Base-by-base conservation (phyloP, 1,139 yeast species). In the Meyerozyma guilliermondii region DNA sequence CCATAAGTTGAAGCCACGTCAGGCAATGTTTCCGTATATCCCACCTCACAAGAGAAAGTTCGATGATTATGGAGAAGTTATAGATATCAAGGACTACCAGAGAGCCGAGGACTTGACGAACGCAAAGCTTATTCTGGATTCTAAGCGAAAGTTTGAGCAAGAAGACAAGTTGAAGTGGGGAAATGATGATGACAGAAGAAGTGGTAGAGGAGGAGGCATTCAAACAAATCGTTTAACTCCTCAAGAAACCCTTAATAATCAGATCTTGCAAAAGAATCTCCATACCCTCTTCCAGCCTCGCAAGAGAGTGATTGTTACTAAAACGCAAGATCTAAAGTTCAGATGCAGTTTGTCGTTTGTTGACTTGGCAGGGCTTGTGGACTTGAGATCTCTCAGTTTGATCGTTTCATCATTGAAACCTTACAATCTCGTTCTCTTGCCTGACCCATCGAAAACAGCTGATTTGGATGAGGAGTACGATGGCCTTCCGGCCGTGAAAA, bases 31-130 rank as follows among this genome's bases (percentile, higher is more conserved):
- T 54, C 98, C 96, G 8, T 68, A 54, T 45, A 74, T 77, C 1
- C 70, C 72, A 23, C 46, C 52, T 13, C 67, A 64, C 43, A 78
- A 80, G 49, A 71, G 75, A 23, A 78, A 83, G 49, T 68, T 74
- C 39, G 98, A 92, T 58, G 98, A 91, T 53, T 92, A 91, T 58
- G 98, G 98, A 22, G 83, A 80, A 46, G 65, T 82, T 1, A 79
- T 87, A 28, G 78, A 81, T 44, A 68, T 69, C 35, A 79, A 81
- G 35, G 87, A 85, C 52, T 87, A 83, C 55, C 76, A 77, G 43
- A 74, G 74, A 50, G 80, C 76, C 28, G 87, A 83, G 39, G 81
- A 78, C 44, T 58, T 60, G 16, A 59, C 68, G 31, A 65, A 64
- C 46, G 56, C 55, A 33, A 64, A 66, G 45, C 63, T 71, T 38